Percentiles rank a stretch among this genome's conserved stretches.
Evolutionary conservation across 73 alveolate genomes (phyloP).

Genomic region (Paramecium pentaurelia): DNA sequence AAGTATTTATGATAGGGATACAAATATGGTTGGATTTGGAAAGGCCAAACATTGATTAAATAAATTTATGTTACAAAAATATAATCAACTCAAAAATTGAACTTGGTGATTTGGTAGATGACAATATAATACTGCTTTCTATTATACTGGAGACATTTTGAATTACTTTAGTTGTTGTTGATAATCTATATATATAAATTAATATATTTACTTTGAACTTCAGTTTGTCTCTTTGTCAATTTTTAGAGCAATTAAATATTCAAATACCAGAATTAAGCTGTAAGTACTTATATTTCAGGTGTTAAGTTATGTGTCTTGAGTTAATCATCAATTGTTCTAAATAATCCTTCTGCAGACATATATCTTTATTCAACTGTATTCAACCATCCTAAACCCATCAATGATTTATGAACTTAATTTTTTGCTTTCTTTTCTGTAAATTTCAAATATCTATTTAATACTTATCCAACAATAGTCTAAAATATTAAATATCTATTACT

Average conservation of each 20-base stretch:
- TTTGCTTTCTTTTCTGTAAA: not conserved
- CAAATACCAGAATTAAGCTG: not conserved
- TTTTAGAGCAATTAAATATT: not conserved
- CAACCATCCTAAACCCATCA: not conserved
- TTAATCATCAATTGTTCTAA: not conserved
- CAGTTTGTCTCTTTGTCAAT: not conserved
- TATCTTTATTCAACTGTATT: not conserved
- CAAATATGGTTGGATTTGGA: constrained; percentile 84
- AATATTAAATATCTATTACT: not conserved
- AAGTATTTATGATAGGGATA: constrained; percentile 88
- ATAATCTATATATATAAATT: not conserved
- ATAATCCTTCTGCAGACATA: constrained; percentile 21
- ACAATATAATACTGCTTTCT: not conserved
- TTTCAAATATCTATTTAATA: not conserved
- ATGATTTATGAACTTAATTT: not conserved
- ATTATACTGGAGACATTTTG: not conserved
- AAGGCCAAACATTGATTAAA: constrained; percentile 49
- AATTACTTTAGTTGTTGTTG: not conserved
- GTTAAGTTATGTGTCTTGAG: not conserved
- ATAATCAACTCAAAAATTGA: not conserved
- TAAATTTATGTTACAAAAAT: not conserved
- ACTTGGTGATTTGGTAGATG: not conserved
- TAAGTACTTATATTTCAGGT: not conserved
- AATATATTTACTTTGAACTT: not conserved
- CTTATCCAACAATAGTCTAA: not conserved